Conservation (phyloP, 2,329 filamentous ascomycete genomes). For the Trichoderma sp. region DNA sequence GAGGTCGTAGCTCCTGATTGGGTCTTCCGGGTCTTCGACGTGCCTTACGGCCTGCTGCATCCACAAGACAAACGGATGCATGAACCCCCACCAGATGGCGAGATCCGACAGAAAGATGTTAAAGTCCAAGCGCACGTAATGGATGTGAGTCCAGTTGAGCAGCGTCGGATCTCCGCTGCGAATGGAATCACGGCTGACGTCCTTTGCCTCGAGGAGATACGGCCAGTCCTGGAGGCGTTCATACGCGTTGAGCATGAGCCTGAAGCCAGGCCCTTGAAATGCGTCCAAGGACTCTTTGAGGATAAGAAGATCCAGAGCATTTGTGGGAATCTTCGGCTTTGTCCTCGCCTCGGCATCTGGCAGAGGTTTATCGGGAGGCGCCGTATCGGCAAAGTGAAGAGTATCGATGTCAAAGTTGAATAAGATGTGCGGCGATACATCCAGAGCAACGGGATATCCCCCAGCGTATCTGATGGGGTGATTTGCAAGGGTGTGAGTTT, state of each 20-base stretch:
- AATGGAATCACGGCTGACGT: neutral
- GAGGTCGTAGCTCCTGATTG: slow-evolving; percentile 5
- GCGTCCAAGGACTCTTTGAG: neutral
- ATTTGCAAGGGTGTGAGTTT: neutral
- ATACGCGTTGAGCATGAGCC: neutral
- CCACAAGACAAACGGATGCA: slow-evolving; percentile 11
- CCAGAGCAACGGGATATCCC: neutral
- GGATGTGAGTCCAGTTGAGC: slow-evolving; percentile 11
- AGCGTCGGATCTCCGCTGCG: neutral
- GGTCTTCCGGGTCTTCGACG: neutral
- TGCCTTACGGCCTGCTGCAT: slow-evolving; percentile 7
- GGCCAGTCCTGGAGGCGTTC: slow-evolving; percentile 7
- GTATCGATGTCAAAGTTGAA: slow-evolving; percentile 19
- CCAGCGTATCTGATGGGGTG: neutral
- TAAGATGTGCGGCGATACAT: neutral
- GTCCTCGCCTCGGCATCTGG: neutral
- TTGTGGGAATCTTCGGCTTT: neutral
- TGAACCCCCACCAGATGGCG: slow-evolving; percentile 6
- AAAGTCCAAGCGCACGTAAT: slow-evolving; percentile 6
- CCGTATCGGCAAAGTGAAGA: slow-evolving; percentile 9
- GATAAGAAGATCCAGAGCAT: slow-evolving; percentile 4
- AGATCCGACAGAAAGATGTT: slow-evolving; percentile 19
- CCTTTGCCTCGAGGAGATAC: neutral
- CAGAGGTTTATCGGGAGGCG: slow-evolving; percentile 10
- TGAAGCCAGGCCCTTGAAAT: neutral